Evolutionary conservation across 257 asterid species (phyloP).

Genomic region (Mentha longifolia): DNA sequence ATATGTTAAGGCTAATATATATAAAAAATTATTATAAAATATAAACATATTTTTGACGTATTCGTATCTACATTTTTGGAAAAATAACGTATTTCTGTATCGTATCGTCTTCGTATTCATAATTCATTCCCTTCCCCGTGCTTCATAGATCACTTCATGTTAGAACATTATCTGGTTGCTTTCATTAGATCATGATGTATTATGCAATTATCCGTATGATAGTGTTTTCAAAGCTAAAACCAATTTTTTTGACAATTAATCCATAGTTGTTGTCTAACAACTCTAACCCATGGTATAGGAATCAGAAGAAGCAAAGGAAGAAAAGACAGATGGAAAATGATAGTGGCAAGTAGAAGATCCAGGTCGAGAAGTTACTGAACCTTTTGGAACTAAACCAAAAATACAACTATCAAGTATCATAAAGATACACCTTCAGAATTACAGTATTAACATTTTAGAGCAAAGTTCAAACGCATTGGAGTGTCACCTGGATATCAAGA

Average conservation of each 20-base stretch:
- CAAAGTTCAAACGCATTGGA: conserved; percentile 28
- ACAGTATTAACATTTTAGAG: conserved; percentile 12
- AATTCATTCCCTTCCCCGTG: too few species aligned
- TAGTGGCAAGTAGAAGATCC: conserved; percentile 4
- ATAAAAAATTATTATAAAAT: too few species aligned
- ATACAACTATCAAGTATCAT: conserved; percentile 14
- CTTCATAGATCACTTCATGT: background rate
- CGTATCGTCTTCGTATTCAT: too few species aligned
- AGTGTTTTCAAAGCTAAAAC: conserved; percentile 18
- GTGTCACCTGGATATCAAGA: conserved; percentile 90
- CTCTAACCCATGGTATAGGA: background rate
- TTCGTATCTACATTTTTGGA: too few species aligned
- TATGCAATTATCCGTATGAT: background rate
- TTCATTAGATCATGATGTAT: conserved; percentile 8
- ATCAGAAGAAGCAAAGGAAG: conserved; percentile 17
- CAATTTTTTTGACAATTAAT: conserved; percentile 19
- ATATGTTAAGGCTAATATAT: too few species aligned
- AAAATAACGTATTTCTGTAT: too few species aligned
- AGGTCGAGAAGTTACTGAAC: conserved; percentile 24
- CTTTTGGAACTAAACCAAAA: conserved; percentile 9
- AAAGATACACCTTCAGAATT: conserved; percentile 14
- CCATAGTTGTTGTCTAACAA: background rate
- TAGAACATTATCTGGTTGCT: conserved; percentile 23
- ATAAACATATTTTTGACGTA: too few species aligned
- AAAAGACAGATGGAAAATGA: conserved; percentile 12